phyloP scores from a whole-genome alignment of 495 filamentous ascomycete genomes.

The Tuber borchii region DNA sequence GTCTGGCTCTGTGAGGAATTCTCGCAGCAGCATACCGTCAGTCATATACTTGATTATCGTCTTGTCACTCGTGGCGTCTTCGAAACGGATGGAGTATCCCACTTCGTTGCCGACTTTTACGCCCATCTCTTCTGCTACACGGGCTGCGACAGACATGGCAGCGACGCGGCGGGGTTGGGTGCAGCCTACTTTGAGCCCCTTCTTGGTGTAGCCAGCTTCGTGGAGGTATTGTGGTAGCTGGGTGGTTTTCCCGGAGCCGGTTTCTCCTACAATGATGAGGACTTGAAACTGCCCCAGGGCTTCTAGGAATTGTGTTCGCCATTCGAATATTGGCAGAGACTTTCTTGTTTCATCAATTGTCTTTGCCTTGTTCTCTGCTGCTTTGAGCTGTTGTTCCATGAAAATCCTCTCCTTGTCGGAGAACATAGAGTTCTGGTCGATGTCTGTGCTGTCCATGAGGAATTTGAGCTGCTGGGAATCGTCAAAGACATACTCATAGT shows the following conservation, averaged over 20 bases:
- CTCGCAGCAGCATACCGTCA: conserved; percentile 90
- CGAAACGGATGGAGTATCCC: conserved; percentile 92
- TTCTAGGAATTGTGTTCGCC: conserved; percentile 63
- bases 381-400: conserved; percentile 71
- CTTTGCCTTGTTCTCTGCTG: conserved; percentile 74
- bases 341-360: conserved; percentile 89
- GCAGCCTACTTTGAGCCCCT: conserved; percentile 64
- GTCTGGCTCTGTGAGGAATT: conserved; percentile 85
- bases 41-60: conserved; percentile 97
- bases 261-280: conserved; percentile 80
- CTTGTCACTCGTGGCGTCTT: conserved; percentile 88
- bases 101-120: conserved; percentile 87
- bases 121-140: conserved; percentile 92
- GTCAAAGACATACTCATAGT: conserved; percentile 94
- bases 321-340: conserved; percentile 82
- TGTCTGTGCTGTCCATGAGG: conserved; percentile 55
- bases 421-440: conserved; percentile 34
- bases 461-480: conserved; percentile 83
- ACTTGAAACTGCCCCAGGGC: conserved; percentile 70
- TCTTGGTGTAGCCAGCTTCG: conserved; percentile 81
- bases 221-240: conserved; percentile 84
- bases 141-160: conserved; percentile 89
- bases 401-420: conserved; percentile 67
- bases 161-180: conserved; percentile 93
- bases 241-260: conserved; percentile 83